Conservation (phyloP, 345 rosid species). For the Nephelium lappaceum region DNA sequence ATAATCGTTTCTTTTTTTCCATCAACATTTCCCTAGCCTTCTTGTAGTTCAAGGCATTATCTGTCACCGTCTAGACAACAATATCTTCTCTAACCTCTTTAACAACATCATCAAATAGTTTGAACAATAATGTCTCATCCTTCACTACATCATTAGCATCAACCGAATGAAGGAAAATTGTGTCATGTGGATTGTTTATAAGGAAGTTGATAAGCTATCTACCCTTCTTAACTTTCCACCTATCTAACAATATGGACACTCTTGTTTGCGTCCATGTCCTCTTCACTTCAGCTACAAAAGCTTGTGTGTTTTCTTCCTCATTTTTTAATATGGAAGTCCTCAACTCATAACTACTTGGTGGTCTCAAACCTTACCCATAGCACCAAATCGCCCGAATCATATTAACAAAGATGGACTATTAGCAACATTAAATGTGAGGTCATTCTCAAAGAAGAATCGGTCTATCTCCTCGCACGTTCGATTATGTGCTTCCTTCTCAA, state of each 20-base stretch:
- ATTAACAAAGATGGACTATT: neutral
- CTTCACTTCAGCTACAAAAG: no score
- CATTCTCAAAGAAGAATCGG: no score
- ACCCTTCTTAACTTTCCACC: neutral
- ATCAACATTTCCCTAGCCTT: neutral
- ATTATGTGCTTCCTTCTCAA: no score
- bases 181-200: neutral
- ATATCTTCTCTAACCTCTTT: neutral
- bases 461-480: no score
- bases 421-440: neutral
- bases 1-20: neutral
- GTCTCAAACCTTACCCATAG: neutral
- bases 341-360: no score
- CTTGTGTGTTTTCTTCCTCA: no score
- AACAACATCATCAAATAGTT: neutral
- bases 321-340: no score
- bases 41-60: neutral
- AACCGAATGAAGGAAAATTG: no score
- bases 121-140: neutral
- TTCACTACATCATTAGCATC: no score
- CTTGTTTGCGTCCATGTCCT: no score
- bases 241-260: no score
- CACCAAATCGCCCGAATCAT: neutral
- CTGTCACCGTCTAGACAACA: neutral
- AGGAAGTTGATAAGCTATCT: neutral